phyloP scores from a whole-genome alignment of 441 rosid genomes.

The Erysimum pusillum region DNA sequence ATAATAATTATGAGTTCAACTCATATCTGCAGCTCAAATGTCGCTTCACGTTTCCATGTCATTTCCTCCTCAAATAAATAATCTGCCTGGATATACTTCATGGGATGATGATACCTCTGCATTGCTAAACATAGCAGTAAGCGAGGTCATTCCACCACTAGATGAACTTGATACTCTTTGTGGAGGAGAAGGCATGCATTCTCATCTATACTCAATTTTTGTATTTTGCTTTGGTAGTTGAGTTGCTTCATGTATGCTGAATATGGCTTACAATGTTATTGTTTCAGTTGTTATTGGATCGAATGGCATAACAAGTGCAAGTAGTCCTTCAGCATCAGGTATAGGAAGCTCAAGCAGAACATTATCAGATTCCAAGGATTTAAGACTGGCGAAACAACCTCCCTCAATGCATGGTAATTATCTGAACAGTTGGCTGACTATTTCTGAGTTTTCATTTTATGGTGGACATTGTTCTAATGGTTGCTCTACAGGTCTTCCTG shows the following conservation, averaged over 20 bases:
- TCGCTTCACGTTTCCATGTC: conserved; percentile 66
- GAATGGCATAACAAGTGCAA: conserved; percentile 54
- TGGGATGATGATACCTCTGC: conserved; percentile 73
- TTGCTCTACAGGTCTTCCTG: conserved; percentile 61
- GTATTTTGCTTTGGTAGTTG: conserved; percentile 32
- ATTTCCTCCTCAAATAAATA: conserved; percentile 52
- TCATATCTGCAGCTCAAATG: conserved; percentile 56
- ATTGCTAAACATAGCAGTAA: conserved; percentile 41
- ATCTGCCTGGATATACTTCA: conserved; percentile 58
- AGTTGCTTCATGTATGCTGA: conserved; percentile 59
- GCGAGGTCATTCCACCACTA: conserved; percentile 42
- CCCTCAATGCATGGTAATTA: conserved; percentile 65
- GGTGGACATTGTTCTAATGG: conserved; percentile 21
- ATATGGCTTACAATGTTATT: conserved; percentile 62
- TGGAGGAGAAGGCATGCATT: conserved; percentile 66
- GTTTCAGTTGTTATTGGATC: conserved; percentile 95
- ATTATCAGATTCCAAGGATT: conserved; percentile 49
- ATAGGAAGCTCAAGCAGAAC: conserved; percentile 58
- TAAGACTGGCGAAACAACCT: conserved; percentile 60
- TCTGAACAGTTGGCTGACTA: conserved; percentile 10
- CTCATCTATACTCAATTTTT: conserved; percentile 10
- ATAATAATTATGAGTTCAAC: conserved; percentile 6
- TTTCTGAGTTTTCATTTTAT: not conserved
- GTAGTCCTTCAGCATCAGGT: conserved; percentile 54
- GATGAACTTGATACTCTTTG: conserved; percentile 60